Evolutionary conservation across 1,284 basidiomycete species (phyloP).

Genomic region (Afroboletus lepidellus): DNA sequence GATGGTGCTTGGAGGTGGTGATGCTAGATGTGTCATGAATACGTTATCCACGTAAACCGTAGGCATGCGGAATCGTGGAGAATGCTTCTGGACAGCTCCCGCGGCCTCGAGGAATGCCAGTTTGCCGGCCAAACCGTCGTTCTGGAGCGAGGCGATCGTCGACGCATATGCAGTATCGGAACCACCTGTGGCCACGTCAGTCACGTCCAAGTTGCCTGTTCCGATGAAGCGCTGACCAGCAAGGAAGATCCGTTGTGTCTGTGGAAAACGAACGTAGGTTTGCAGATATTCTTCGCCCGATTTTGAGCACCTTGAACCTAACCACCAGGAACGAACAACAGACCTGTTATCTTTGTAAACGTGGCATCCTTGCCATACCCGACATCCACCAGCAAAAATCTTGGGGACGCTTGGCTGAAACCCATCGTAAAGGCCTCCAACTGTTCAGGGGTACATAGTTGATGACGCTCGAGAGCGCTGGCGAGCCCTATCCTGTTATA

Average conservation of each 20-base stretch:
- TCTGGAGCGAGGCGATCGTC: constrained; percentile 51
- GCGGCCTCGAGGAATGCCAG: constrained; percentile 58
- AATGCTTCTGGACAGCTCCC: constrained; percentile 44
- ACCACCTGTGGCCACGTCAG: constrained; percentile 30
- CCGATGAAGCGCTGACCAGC: constrained; percentile 46
- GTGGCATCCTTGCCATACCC: constrained; percentile 63
- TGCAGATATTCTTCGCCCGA: constrained; percentile 63
- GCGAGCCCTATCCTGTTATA: constrained; percentile 58
- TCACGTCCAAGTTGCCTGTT: not conserved
- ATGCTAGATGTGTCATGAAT: constrained; percentile 57
- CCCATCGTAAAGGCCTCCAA: constrained; percentile 67
- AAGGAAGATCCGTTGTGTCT: constrained; percentile 72
- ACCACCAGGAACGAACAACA: constrained; percentile 1
- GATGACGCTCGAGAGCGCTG: constrained; percentile 48
- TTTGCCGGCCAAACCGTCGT: constrained; percentile 65
- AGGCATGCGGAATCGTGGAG: constrained; percentile 52
- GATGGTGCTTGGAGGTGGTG: constrained; percentile 29
- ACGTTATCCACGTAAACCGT: constrained; percentile 58
- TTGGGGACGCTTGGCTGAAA: constrained; percentile 67
- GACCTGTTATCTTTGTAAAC: constrained; percentile 75
- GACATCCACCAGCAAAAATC: constrained; percentile 70
- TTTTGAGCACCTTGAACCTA: not conserved
- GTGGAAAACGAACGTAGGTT: constrained; percentile 71
- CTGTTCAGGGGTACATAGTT: constrained; percentile 60
- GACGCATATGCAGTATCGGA: constrained; percentile 47